Base-by-base conservation (phyloP, 2,329 filamentous ascomycete genomes). In the Trichophyton schoenleinii region DNA sequence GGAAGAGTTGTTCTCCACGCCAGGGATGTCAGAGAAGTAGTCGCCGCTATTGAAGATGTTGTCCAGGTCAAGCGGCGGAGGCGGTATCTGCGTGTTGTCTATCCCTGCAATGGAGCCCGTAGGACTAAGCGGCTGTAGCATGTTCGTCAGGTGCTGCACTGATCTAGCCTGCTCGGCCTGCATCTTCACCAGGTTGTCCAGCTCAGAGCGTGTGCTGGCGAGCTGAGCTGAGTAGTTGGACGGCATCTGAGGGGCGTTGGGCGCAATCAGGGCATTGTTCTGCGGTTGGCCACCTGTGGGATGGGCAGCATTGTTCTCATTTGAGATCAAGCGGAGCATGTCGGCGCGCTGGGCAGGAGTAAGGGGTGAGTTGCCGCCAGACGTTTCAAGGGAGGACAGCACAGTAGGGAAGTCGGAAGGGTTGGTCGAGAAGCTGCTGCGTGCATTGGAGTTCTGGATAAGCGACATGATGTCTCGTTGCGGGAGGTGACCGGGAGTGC, bases 61-160 rank as follows among this genome's bases (percentile, higher is more conserved):
- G 65, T 83, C 80, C 2, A 84, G 75, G 63, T 84, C 81, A 42
- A 83, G 74, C 3, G 74, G 71, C 0, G 76, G 74, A 28, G 75
- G 75, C 3, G 72, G 73, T 1, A 80, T 70, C 7, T 46, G 18
- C 41, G 68, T 72, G 13, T 71, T 71, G 28, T 64, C 68, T 3
- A 94, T 72, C 3, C 88, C 88, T 0, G 89, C 88, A 41, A 95
- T 88, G 15, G 83, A 81, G 3, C 89, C 90, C 0, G 84, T 88
- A 0, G 91, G 91, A 68, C 87, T 91, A 11, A 95, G 79, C 0
- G 91, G 91, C 5, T 88, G 86, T 6, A 96, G 80, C 15, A 90
- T 77, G 61, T 83, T 85, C 59, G 85, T 85, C 8, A 96, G 79
- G 62, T 88, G 84, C 64, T 88, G 83, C 0, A 96, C 87, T 57